Conservation (phyloP, 352 stramenopile species). For the Aphanomyces stellatus region DNA sequence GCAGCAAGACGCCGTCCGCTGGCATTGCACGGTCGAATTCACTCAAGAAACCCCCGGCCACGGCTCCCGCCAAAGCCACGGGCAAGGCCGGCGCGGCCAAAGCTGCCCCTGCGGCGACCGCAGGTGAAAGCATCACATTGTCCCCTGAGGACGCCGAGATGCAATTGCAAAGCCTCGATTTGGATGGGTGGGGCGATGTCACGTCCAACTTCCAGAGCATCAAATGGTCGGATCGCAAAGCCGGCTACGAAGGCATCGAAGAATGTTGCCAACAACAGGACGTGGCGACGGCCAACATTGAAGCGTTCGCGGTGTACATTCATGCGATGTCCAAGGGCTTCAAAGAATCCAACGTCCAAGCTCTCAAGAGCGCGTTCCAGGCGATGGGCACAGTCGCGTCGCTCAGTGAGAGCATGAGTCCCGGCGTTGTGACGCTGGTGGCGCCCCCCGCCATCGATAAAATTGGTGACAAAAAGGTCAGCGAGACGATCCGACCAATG, state of each 20-base stretch:
- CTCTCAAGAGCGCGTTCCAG: constrained; percentile 77
- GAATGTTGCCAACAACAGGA: constrained; percentile 40
- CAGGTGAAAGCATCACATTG: constrained; percentile 9
- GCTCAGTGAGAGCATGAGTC: constrained; percentile 46
- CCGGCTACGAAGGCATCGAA: constrained; percentile 60
- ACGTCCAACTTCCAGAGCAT: constrained; percentile 47
- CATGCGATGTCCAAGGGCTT: constrained; percentile 76
- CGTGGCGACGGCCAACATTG: constrained; percentile 57
- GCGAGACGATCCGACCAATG: constrained; percentile 59
- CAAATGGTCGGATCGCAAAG: constrained; percentile 81
- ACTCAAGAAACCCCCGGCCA: constrained; percentile 29
- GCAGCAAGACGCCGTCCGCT: constrained; percentile 30
- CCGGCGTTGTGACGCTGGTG: constrained; percentile 60
- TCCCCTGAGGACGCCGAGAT: constrained; percentile 52
- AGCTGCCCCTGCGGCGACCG: neutral
- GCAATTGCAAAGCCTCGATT: constrained; percentile 42
- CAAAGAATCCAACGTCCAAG: constrained; percentile 86
- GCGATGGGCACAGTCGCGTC: constrained; percentile 66
- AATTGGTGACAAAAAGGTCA: constrained; percentile 71
- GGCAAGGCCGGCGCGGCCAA: constrained; percentile 15
- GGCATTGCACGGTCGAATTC: constrained; percentile 39
- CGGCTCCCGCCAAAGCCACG: constrained; percentile 26
- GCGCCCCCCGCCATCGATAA: constrained; percentile 68
- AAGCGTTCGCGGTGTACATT: constrained; percentile 67
- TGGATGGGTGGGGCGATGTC: constrained; percentile 52